Evolutionary conservation across 2,329 filamentous ascomycete species (phyloP), one percentile per base, ranked within the genome.

Genomic region (Arachnomyces sp.): DNA sequence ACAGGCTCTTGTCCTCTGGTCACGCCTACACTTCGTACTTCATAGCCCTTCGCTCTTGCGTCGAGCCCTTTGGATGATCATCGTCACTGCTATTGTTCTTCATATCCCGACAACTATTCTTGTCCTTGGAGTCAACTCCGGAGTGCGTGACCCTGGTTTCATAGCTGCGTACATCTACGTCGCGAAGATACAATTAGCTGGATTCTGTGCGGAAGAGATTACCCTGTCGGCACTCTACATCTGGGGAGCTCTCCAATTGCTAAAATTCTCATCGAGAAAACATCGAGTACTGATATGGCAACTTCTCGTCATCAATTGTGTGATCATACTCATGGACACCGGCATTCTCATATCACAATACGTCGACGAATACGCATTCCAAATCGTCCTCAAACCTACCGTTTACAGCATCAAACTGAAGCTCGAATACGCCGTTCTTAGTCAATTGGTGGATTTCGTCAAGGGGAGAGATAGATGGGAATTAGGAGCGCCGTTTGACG

Each of bases 191-290:
- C 69, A 73, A 47, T 64, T 73, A 40, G 65, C 64, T 3, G 55
- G 69, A 28, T 73, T 73, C 48, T 71, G 64, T 37, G 29, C 70
- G 3, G 70, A 73, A 45, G 70, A 73, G 40, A 53, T 65, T 32
- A 57, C 70, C 41, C 61, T 73, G 18, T 71, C 68, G 2, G 54
- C 55, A 2, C 53, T 72, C 13, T 73, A 73, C 48, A 67, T 71
- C 29, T 69, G 67, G 46, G 63, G 68, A 38, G 70, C 67, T 5
- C 50, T 48, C 45, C 63, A 69, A 41, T 67, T 67, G 0, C 47
- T 65, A 39, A 59, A 54, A 32, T 53, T 55, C 3, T 38, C 58
- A 3, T 56, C 64, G 39, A 43, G 53, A 34, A 38, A 45, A 13
- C 42, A 53, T 14, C 49, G 48, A 29, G 42, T 48, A 17, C 49